Conservation (phyloP, 345 rosid species). For the Capsella bursapastoris region DNA sequence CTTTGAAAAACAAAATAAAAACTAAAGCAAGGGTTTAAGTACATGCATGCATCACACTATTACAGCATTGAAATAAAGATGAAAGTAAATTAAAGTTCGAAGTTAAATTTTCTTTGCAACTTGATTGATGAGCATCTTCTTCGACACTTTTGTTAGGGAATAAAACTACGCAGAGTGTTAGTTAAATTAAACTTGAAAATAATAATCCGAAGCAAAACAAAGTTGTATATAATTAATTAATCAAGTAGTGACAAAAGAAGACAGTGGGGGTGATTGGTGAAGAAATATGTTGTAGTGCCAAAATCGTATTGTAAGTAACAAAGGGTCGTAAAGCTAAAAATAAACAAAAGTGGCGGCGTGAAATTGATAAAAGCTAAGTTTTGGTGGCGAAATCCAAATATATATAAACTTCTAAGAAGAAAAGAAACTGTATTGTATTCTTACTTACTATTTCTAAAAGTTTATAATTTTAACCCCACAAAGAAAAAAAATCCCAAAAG, state of each 20-base stretch:
- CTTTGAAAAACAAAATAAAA: too few relatives aligned
- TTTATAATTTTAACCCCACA: constrained; percentile 16
- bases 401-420: neutral
- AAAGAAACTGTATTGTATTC: constrained; percentile 13
- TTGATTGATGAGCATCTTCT: constrained; percentile 2
- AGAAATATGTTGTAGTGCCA: neutral
- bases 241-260: neutral
- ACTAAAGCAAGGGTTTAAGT: neutral
- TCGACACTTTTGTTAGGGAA: neutral
- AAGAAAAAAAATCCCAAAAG: neutral
- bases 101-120: neutral
- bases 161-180: neutral
- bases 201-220: neutral
- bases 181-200: neutral
- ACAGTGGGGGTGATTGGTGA: constrained; percentile 8
- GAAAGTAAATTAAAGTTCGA: neutral
- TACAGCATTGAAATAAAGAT: constrained; percentile 12
- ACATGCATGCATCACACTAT: neutral
- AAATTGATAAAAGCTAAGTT: constrained; percentile 26
- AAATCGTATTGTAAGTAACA: neutral
- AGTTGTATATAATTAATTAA: too few relatives aligned
- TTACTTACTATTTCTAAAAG: neutral
- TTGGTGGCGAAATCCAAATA: constrained; percentile 28
- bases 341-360: constrained; percentile 23
- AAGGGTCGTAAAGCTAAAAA: neutral